These are phyloP conservation scores for Rhodomyrtus psidioides DNA, from an alignment of 441 rosid genomes.

Conservation along the genomic window DNA sequence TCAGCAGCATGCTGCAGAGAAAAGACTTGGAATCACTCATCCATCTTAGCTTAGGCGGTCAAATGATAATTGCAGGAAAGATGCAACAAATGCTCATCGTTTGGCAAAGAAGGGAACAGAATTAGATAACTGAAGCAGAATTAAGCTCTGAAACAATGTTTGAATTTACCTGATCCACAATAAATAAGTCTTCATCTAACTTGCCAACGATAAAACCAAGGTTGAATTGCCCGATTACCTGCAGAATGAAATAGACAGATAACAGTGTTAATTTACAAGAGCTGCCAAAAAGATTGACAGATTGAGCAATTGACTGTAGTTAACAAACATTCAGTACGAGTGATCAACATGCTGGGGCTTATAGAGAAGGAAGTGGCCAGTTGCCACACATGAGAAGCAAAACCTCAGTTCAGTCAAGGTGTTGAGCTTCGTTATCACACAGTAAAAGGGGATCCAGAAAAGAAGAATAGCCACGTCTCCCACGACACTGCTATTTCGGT, in stretches of 20 bases:
- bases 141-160: constrained; percentile 1
- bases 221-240: constrained; percentile 98
- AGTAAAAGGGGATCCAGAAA: not conserved
- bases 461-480: not conserved
- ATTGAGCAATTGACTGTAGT: not conserved
- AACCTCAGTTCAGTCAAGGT: not conserved
- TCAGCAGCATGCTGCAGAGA: constrained; percentile 92
- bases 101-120: not conserved
- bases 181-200: constrained; percentile 84
- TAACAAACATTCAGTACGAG: not conserved
- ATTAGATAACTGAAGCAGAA: constrained; percentile 2
- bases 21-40: constrained; percentile 12
- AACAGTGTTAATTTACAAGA: not conserved
- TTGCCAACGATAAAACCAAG: constrained; percentile 95
- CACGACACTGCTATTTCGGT: not conserved
- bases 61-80: constrained; percentile 3
- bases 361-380: not conserved
- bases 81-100: not conserved
- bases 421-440: not conserved
- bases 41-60: not conserved
- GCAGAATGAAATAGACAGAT: not conserved
- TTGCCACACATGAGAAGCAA: not conserved
- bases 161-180: constrained; percentile 86
- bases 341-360: not conserved
- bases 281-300: not conserved